Conservation (phyloP, 1,284 basidiomycete species). For the Pyrrhoderma noxium region DNA sequence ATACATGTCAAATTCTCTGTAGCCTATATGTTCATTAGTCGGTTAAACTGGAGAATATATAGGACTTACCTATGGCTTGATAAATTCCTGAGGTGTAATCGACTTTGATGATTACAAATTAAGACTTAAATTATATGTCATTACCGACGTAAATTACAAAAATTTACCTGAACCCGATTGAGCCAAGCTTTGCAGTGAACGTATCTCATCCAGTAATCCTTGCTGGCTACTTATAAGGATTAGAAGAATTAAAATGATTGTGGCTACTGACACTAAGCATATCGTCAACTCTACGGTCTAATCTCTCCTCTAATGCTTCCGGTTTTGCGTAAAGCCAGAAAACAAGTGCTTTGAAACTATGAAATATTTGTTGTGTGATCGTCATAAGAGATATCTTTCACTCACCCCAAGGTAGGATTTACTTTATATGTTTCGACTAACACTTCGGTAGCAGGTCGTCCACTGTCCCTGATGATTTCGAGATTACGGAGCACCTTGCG, state of each 20-base stretch:
- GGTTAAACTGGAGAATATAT: background rate
- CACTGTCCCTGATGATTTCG: conserved; percentile 71
- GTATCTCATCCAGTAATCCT: conserved; percentile 83
- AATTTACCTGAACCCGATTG: conserved; percentile 12
- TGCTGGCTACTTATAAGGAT: conserved; percentile 37
- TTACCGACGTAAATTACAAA: too few relatives aligned
- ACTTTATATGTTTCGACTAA: conserved; percentile 54
- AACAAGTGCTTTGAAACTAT: conserved; percentile 75
- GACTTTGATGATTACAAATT: conserved; percentile 13
- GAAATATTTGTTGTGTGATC: background rate
- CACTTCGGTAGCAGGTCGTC: conserved; percentile 62
- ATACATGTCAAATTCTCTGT: conserved; percentile 80
- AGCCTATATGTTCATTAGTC: conserved; percentile 47
- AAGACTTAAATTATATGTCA: background rate
- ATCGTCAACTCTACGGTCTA: conserved; percentile 78
- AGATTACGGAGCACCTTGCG: conserved; percentile 84
- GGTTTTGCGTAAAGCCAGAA: conserved; percentile 90
- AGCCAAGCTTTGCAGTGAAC: conserved; percentile 38
- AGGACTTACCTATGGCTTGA: conserved; percentile 79
- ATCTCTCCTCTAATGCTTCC: conserved; percentile 52
- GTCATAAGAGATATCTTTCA: background rate
- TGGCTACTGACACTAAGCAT: conserved; percentile 71
- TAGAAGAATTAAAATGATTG: conserved; percentile 2
- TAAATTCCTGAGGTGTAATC: conserved; percentile 83
- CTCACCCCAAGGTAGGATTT: conserved; percentile 3